Base-by-base conservation (phyloP, 2,329 filamentous ascomycete genomes). In the Aspergillus sergii region DNA sequence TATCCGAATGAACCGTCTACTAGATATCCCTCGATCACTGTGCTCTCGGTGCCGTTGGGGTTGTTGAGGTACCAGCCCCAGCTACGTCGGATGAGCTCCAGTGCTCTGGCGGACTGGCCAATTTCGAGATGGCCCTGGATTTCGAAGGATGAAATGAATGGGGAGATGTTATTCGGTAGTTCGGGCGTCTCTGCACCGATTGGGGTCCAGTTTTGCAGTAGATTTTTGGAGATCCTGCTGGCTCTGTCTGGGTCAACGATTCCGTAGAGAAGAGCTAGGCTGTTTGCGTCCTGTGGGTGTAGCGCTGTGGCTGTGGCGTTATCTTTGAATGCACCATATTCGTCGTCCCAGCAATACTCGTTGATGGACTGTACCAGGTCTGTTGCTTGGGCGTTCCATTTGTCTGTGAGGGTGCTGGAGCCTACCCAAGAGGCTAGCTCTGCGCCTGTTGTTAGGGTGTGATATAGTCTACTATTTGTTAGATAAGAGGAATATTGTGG, bases 31-130 rank as follows among this genome's bases (percentile, higher is more conserved):
- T 89, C 87, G 30, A 88, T 81, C 23, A 86, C 81, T 0, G 87
- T 89, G 48, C 81, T 84, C 61, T 83, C 78, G 0, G 86, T 88
- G n/a, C 85, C 85, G 66, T 86, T 83, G 1, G 82, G 80, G 62
- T 88, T 82, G 63, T 83, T 78, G 19, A 87, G 74, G 67, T 88
- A 88, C 84, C 85, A 88, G 12, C 86, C 87, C 87, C 87, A 89
- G 56, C 79, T 80, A 10, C 76, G 76, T 7, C 85, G 82, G 36
- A 89, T 84, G 19, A 89, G 80, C 12, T 84, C 79, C 0, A 89
- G 75, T 0, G 86, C 85, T 41, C 86, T 82, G 9, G 75, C 71
- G 1, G 86, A 72, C 62, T 82, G 78, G 0, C 80, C 78, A 0
- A 81, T 81, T 0, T 77, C 72, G 6, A 88, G 76, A 67, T 88